phyloP scores from a whole-genome alignment of 176 grass and related monocot species.

The Hyparrhenia diplandra region DNA sequence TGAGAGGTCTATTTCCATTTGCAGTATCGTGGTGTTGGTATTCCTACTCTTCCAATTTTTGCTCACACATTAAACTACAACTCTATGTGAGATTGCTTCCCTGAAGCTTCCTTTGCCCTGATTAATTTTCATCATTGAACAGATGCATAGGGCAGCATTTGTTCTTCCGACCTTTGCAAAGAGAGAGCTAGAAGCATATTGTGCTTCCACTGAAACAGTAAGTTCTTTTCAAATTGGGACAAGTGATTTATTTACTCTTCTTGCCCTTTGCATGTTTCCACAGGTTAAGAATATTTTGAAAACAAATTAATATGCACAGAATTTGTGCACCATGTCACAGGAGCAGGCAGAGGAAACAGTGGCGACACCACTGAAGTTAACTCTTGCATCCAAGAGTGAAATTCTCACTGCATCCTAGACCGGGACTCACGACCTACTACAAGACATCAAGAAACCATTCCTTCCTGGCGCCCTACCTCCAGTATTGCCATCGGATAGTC shows the following conservation, averaged over 20 bases:
- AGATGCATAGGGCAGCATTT: slow-evolving; percentile 95
- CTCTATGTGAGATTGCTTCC: neutral
- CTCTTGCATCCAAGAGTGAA: slow-evolving; percentile 7
- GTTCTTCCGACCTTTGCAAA: slow-evolving; percentile 70
- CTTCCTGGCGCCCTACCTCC: no score
- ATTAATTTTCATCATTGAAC: slow-evolving; percentile 36
- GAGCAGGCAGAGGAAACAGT: slow-evolving; percentile 23
- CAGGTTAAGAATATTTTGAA: neutral
- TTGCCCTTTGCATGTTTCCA: neutral
- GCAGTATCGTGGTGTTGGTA: neutral
- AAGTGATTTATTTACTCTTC: neutral
- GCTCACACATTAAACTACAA: neutral
- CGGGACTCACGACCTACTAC: neutral
- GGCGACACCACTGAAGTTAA: slow-evolving; percentile 1
- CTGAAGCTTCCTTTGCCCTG: neutral
- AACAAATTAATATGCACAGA: neutral
- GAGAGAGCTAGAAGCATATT: slow-evolving; percentile 49
- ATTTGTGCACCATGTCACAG: slow-evolving; percentile 31
- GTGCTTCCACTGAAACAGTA: slow-evolving; percentile 40
- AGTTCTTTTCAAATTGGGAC: neutral
- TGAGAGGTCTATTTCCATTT: neutral
- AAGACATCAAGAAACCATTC: neutral
- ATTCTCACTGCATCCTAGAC: slow-evolving; percentile 41
- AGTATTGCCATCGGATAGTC: neutral
- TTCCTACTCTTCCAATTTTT: neutral